These are phyloP conservation scores for Penicillium digitatum DNA, from an alignment of 2,329 filamentous ascomycete genomes.

Conservation along the genomic window DNA sequence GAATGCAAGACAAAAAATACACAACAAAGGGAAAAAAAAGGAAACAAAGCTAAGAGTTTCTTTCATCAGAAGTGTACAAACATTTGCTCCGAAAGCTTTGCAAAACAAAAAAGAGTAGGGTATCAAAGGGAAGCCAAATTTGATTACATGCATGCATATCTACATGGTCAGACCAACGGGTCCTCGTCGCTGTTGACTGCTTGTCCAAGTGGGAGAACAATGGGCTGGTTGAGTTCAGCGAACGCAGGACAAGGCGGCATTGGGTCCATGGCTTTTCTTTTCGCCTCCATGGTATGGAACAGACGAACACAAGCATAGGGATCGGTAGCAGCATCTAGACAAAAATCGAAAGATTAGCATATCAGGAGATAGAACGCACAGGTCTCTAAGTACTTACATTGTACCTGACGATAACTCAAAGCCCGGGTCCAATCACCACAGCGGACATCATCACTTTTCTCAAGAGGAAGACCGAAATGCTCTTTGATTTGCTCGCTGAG, in stretches of 20 bases:
- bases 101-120: not conserved
- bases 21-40: not conserved
- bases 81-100: not conserved
- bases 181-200: slow-evolving; percentile 7
- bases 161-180: not conserved
- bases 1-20: not conserved
- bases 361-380: slow-evolving; percentile 3
- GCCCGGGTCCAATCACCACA: slow-evolving; percentile 68
- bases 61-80: not conserved
- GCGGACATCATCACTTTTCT: slow-evolving; percentile 67
- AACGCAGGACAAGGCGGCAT: slow-evolving; percentile 66
- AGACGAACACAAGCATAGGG: slow-evolving; percentile 75
- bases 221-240: slow-evolving; percentile 63
- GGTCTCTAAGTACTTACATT: slow-evolving; percentile 53
- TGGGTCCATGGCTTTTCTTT: slow-evolving; percentile 63
- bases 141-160: slow-evolving; percentile 2
- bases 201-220: slow-evolving; percentile 52
- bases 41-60: too few relatives aligned
- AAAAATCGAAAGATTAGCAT: slow-evolving; percentile 8
- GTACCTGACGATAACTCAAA: slow-evolving; percentile 62
- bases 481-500: slow-evolving; percentile 68
- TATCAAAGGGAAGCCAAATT: not conserved
- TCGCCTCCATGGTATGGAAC: slow-evolving; percentile 66
- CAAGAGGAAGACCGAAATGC: slow-evolving; percentile 67
- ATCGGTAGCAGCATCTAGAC: slow-evolving; percentile 70